Evolutionary conservation across 768 basidiomycete species (phyloP).

Genomic region (Russula earlei): DNA sequence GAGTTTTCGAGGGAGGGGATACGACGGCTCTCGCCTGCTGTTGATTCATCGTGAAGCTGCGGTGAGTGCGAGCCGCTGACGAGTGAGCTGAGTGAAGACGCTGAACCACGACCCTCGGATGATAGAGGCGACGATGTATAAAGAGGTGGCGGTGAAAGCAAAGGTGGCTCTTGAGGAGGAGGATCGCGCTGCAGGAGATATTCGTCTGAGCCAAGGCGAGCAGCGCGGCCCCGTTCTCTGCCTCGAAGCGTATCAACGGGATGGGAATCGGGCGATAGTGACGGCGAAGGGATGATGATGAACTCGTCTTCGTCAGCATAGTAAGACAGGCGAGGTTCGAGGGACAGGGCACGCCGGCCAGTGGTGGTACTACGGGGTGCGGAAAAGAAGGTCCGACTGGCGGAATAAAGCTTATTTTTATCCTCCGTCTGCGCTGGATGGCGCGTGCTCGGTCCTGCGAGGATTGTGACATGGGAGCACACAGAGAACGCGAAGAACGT

Average conservation of each 20-base stretch:
- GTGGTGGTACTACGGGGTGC: slow-evolving; percentile 34
- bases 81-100: neutral
- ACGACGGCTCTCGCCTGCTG: neutral
- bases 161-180: slow-evolving; percentile 21
- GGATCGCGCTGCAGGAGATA: slow-evolving; percentile 22
- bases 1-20: neutral
- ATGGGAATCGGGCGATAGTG: neutral
- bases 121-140: slow-evolving; percentile 10
- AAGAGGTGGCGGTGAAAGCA: slow-evolving; percentile 24
- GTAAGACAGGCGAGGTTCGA: slow-evolving; percentile 43
- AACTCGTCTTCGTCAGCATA: slow-evolving; percentile 32
- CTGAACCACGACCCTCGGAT: slow-evolving; percentile 13
- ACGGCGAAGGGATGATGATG: slow-evolving; percentile 19
- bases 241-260: neutral
- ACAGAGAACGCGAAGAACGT: slow-evolving; percentile 16
- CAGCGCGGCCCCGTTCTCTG: slow-evolving; percentile 19
- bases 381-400: slow-evolving; percentile 63
- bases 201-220: slow-evolving; percentile 25
- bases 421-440: slow-evolving; percentile 44
- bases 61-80: neutral
- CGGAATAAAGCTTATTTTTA: slow-evolving; percentile 63
- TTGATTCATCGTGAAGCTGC: neutral
- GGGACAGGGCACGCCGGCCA: slow-evolving; percentile 39
- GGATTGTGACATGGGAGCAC: slow-evolving; percentile 12
- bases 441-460: slow-evolving; percentile 45